Conservation (phyloP, 1,284 basidiomycete species). For the Porphyrellus sp. region DNA sequence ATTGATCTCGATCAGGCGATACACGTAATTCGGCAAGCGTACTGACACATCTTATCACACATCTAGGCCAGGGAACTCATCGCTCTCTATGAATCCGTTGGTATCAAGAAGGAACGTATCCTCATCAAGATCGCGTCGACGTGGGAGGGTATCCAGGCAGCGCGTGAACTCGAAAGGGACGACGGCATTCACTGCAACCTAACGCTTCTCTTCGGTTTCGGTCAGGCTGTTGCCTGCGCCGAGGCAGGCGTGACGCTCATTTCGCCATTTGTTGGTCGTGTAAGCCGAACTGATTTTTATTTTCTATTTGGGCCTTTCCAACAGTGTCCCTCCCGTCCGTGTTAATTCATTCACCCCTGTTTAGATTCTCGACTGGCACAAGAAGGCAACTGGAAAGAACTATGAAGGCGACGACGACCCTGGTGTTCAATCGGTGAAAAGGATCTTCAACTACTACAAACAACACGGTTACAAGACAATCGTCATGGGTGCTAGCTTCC, state of each 20-base stretch:
- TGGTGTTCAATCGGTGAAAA: constrained; percentile 94
- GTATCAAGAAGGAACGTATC: constrained; percentile 89
- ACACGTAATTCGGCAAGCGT: constrained; percentile 16
- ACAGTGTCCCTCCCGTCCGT: constrained; percentile 10
- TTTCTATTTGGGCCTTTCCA: constrained; percentile 9
- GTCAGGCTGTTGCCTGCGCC: constrained; percentile 96
- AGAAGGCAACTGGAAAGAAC: constrained; percentile 81
- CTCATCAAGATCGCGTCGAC: constrained; percentile 99
- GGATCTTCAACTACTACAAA: constrained; percentile 99
- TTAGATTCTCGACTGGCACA: constrained; percentile 95
- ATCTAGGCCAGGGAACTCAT: constrained; percentile 89
- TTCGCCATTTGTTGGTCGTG: constrained; percentile 98
- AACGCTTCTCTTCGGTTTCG: constrained; percentile 97
- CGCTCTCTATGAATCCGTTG: constrained; percentile 87
- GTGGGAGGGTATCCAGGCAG: constrained; percentile 99
- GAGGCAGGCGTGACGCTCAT: constrained; percentile 98
- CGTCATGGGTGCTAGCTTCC: constrained; percentile 99
- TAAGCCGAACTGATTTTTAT: constrained; percentile 38
- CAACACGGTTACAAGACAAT: constrained; percentile 98
- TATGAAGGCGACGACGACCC: constrained; percentile 91
- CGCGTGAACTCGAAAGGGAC: constrained; percentile 90
- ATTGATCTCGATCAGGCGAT: constrained; percentile 10
- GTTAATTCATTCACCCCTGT: constrained; percentile 12
- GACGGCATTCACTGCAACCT: constrained; percentile 98
- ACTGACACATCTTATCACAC: too few species aligned